Percentiles rank a stretch among this genome's conserved stretches.
phyloP scores from a whole-genome alignment of 1,284 basidiomycete genomes.

The Gymnopus androsaceus region DNA sequence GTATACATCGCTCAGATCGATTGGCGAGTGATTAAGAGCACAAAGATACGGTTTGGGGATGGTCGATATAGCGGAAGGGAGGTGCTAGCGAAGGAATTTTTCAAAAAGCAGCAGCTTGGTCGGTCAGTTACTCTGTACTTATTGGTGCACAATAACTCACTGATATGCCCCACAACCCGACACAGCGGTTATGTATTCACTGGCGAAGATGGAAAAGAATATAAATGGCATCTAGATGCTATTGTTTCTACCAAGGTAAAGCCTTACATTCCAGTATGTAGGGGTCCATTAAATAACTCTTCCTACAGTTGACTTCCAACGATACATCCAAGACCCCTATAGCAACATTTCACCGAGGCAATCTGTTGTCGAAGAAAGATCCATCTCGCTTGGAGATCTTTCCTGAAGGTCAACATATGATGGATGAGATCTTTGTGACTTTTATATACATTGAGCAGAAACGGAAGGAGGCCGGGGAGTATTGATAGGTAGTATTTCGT shows the following conservation, averaged over 20 bases:
- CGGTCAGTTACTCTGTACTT: not conserved
- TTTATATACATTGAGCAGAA: not conserved
- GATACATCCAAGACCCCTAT: not conserved
- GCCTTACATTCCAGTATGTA: not conserved
- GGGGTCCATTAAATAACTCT: not conserved
- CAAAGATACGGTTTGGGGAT: too few species aligned
- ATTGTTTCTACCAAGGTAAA: conserved; percentile 23
- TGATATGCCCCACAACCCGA: too few species aligned
- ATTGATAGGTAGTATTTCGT: too few species aligned
- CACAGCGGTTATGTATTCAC: conserved; percentile 32
- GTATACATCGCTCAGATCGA: too few species aligned
- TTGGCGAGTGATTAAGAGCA: too few species aligned
- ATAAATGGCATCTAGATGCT: conserved; percentile 37
- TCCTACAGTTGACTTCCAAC: not conserved
- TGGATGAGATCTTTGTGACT: conserved; percentile 1
- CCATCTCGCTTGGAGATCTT: not conserved
- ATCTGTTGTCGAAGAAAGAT: not conserved
- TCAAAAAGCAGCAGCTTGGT: too few species aligned
- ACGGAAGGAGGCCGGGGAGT: not conserved
- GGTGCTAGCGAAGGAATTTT: too few species aligned
- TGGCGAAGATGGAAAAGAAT: conserved; percentile 35
- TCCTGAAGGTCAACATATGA: conserved; percentile 1
- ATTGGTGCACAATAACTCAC: not conserved
- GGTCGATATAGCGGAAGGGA: too few species aligned
- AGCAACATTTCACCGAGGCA: not conserved